Evolutionary conservation across 768 basidiomycete genomes (phyloP).

Genomic region (Calocybe gangraenosa): DNA sequence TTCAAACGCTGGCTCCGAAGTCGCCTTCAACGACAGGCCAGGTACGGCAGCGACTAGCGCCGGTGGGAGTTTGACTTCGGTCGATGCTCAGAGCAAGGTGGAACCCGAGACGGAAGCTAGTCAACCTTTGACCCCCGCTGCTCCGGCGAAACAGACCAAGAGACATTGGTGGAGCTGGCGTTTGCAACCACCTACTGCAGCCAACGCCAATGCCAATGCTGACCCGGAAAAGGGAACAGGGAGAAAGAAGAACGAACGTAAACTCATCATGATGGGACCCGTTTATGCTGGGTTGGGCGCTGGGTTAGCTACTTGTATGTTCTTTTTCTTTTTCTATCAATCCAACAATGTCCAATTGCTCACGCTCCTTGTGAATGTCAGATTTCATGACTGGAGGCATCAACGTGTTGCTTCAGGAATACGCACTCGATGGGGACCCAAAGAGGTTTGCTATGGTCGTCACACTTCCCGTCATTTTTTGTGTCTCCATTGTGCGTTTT

Average conservation of each 20-base stretch:
- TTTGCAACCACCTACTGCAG: slow-evolving; percentile 28
- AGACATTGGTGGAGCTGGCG: slow-evolving; percentile 43
- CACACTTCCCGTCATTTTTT: slow-evolving; percentile 70
- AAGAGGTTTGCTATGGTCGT: slow-evolving; percentile 62
- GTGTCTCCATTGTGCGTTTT: slow-evolving; percentile 66
- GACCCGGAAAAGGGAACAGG: slow-evolving; percentile 37
- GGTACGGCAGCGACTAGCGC: too few relatives aligned
- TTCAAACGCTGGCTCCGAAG: slow-evolving; percentile 18
- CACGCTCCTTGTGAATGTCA: too few relatives aligned
- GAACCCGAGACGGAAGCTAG: slow-evolving; percentile 14
- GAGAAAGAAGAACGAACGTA: slow-evolving; percentile 31
- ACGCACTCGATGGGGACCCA: slow-evolving; percentile 56
- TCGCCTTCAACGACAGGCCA: slow-evolving; percentile 33
- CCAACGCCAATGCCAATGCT: slow-evolving; percentile 4
- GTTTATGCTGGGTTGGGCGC: slow-evolving; percentile 67
- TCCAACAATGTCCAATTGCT: too few relatives aligned
- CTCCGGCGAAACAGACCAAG: slow-evolving; percentile 16
- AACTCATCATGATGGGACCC: slow-evolving; percentile 59
- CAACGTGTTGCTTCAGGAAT: slow-evolving; percentile 62
- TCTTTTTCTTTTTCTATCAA: neutral
- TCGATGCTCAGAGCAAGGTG: slow-evolving; percentile 14
- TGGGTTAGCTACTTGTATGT: slow-evolving; percentile 58
- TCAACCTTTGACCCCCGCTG: neutral
- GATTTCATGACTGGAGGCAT: slow-evolving; percentile 64
- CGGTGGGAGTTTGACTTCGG: neutral